phyloP scores from a whole-genome alignment of 805 yeast species.

The Debaryomyces tyrocola region DNA sequence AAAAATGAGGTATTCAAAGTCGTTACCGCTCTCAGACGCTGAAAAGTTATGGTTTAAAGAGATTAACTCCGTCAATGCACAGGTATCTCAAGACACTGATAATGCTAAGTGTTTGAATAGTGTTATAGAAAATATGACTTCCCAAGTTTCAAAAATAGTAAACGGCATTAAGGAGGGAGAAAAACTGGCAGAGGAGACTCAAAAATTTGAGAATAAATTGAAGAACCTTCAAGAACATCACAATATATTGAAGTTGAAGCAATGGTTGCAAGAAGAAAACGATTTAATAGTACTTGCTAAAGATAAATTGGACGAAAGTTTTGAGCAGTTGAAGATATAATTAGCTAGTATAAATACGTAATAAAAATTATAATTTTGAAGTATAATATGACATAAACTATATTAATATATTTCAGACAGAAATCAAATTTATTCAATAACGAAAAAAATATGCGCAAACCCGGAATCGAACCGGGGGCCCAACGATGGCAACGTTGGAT shows the following conservation, averaged over 20 bases:
- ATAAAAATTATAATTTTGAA: no score
- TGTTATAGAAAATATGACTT: slow-evolving; percentile 14
- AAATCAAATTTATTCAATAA: no score
- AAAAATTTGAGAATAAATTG: slow-evolving; percentile 5
- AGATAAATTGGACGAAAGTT: slow-evolving; percentile 10
- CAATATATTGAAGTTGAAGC: slow-evolving; percentile 12
- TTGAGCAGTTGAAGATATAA: background rate
- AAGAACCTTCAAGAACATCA: slow-evolving; percentile 16
- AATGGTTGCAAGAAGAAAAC: slow-evolving; percentile 21
- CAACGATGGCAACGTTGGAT: slow-evolving; percentile 3
- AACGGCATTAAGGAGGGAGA: slow-evolving; percentile 4
- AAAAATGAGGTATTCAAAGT: slow-evolving; percentile 15
- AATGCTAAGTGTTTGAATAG: slow-evolving; percentile 10
- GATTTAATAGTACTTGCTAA: slow-evolving; percentile 15
- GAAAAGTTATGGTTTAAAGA: slow-evolving; percentile 41
- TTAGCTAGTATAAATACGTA: no score
- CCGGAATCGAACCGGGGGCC: slow-evolving; percentile 4
- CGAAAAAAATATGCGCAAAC: background rate
- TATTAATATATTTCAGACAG: no score
- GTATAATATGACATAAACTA: no score
- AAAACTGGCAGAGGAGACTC: slow-evolving; percentile 1
- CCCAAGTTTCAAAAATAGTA: slow-evolving; percentile 18
- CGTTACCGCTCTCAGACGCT: slow-evolving; percentile 32
- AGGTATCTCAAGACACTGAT: slow-evolving; percentile 8
- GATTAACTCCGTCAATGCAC: slow-evolving; percentile 24